Evolutionary conservation across 2,329 filamentous ascomycete species (phyloP).

Genomic region (Fusarium sterilihyphosum): DNA sequence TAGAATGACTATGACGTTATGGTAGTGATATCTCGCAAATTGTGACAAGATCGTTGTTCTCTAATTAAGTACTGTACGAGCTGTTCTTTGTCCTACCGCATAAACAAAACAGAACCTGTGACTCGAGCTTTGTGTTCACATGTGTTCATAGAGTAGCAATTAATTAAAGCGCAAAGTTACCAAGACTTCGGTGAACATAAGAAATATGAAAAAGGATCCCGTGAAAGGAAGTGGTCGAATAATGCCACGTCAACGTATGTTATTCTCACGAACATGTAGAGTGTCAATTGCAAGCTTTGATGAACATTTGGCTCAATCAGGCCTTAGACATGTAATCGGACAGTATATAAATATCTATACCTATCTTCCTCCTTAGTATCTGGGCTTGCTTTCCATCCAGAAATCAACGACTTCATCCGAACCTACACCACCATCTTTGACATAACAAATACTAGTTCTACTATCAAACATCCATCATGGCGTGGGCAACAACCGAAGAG

Average conservation of each 20-base stretch:
- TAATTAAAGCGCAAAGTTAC: too few species aligned
- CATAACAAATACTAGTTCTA: neutral
- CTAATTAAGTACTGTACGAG: too few species aligned
- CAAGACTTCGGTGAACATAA: neutral
- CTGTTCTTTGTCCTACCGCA: neutral
- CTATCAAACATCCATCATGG: neutral
- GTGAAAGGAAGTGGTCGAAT: fast-evolving
- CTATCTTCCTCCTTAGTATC: too few species aligned
- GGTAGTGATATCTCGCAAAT: too few species aligned
- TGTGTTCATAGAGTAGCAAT: too few species aligned
- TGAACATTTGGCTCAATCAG: fast-evolving
- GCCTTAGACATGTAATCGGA: fast-evolving
- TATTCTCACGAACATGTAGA: neutral
- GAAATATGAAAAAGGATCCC: neutral
- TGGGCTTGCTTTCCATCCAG: neutral
- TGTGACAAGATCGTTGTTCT: too few species aligned
- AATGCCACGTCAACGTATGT: fast-evolving
- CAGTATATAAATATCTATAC: fast-evolving
- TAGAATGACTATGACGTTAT: too few species aligned
- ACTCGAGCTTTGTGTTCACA: fast-evolving
- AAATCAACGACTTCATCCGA: neutral
- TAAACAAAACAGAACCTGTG: fast-evolving
- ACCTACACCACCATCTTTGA: neutral
- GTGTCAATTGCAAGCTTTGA: too few species aligned
- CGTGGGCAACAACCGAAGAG: neutral